Conservation (phyloP, 2,329 filamentous ascomycete species). For the Thelonectria discophora region DNA sequence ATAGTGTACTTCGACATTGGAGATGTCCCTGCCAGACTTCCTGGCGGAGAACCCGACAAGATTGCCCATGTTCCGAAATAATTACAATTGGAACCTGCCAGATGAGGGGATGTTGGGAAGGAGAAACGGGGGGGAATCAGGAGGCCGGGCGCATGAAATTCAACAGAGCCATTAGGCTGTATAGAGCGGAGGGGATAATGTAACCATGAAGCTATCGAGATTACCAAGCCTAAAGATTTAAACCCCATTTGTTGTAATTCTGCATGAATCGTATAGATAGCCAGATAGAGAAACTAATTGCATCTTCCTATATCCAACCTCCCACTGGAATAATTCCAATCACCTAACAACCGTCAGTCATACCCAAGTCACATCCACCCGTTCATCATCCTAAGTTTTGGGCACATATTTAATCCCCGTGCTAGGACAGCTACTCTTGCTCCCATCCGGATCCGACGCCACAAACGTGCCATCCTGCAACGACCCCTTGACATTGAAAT, state of each 20-base stretch:
- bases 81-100: background rate
- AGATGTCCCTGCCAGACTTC: background rate
- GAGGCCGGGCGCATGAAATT: no score
- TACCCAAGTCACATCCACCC: no score
- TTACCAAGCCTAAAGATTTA: no score
- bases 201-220: no score
- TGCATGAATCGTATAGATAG: no score
- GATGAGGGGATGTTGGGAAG: background rate
- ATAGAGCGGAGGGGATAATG: no score
- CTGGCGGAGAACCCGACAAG: background rate
- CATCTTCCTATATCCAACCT: no score
- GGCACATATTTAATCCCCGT: conserved; percentile 44
- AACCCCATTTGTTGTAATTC: no score
- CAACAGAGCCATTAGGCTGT: no score
- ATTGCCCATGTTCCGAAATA: background rate
- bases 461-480: conserved; percentile 69
- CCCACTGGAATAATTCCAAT: no score
- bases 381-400: conserved; percentile 36
- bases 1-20: background rate
- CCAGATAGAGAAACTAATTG: no score
- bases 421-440: conserved; percentile 64
- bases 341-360: no score
- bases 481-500: conserved; percentile 69
- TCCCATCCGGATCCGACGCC: conserved; percentile 63
- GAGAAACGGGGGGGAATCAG: background rate